A percentile compares a stretch with the other conserved stretches of the same genome.
Evolutionary conservation across 2,329 filamentous ascomycete species (phyloP).

Genomic region (Achaetomium macrosporum): DNA sequence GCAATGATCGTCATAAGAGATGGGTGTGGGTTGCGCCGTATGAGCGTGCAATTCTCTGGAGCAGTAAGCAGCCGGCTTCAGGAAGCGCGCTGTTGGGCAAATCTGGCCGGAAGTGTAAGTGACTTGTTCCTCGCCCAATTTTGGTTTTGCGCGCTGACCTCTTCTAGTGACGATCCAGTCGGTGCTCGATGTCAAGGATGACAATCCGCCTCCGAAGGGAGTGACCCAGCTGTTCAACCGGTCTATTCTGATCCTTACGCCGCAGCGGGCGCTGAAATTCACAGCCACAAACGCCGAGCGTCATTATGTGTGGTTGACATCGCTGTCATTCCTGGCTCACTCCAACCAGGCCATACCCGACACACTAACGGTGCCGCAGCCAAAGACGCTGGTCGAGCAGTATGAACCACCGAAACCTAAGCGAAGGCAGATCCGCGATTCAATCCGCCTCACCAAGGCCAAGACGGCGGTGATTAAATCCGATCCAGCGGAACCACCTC

Average conservation of each 20-base stretch:
- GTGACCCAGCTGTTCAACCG: constrained; percentile 67
- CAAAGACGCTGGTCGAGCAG: constrained; percentile 43
- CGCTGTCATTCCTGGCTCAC: constrained; percentile 89
- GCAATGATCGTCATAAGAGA: constrained; percentile 80
- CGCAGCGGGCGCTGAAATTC: constrained; percentile 90
- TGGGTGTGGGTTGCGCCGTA: constrained; percentile 99
- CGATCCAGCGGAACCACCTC: constrained; percentile 23
- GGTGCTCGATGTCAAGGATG: constrained; percentile 93
- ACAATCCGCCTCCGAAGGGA: constrained; percentile 76
- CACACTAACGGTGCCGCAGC: constrained; percentile 51
- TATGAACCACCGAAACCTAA: constrained; percentile 46
- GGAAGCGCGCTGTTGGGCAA: constrained; percentile 88
- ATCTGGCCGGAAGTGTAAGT: constrained; percentile 87
- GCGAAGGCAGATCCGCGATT: constrained; percentile 68
- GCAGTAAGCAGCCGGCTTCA: constrained; percentile 89
- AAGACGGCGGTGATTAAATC: constrained; percentile 35
- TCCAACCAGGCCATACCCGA: constrained; percentile 77
- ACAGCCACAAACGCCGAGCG: constrained; percentile 77
- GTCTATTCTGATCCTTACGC: constrained; percentile 91
- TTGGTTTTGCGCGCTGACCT: constrained; percentile 25
- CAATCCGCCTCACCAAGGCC: constrained; percentile 81
- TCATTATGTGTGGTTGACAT: constrained; percentile 92
- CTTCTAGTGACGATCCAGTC: constrained; percentile 82
- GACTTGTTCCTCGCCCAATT: background rate
- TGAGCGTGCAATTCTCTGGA: constrained; percentile 94